Percentiles rank a stretch among this genome's conserved stretches.
These are phyloP conservation scores for Steccherinum ochraceum DNA, from an alignment of 768 basidiomycete genomes.

Conservation along the genomic window DNA sequence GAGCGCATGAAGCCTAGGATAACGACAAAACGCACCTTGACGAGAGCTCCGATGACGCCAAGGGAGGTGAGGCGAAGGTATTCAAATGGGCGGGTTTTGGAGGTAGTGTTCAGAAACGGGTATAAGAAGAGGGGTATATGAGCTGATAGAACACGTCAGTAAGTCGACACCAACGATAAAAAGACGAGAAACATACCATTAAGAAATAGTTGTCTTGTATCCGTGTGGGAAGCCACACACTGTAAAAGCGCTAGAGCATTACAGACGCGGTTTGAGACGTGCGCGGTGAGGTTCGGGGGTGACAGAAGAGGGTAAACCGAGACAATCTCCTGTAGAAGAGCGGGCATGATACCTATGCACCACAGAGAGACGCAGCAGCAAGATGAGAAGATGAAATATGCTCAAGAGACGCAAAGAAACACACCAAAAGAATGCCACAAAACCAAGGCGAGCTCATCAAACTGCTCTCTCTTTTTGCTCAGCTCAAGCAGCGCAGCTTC, in stretches of 20 bases:
- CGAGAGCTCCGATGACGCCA: conserved; percentile 98
- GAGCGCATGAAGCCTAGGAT: no score
- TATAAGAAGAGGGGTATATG: conserved; percentile 95
- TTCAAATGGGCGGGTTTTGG: conserved; percentile 99
- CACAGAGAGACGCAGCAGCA: neutral
- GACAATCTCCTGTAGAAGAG: conserved; percentile 94
- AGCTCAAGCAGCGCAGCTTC: conserved; percentile 91
- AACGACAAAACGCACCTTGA: conserved; percentile 59
- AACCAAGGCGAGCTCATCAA: conserved; percentile 95
- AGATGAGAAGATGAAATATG: neutral
- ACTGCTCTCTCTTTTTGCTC: conserved; percentile 98
- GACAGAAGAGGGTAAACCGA: conserved; percentile 95
- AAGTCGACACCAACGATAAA: neutral
- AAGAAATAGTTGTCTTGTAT: conserved; percentile 91
- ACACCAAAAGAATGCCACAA: conserved; percentile 98
- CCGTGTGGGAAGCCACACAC: conserved; percentile 96
- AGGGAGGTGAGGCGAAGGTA: conserved; percentile 98
- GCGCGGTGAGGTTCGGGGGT: conserved; percentile 93
- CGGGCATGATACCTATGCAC: conserved; percentile 87
- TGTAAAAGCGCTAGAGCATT: conserved; percentile 96
- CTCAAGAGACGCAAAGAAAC: conserved; percentile 12
- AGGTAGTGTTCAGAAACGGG: conserved; percentile 97
- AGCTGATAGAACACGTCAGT: conserved; percentile 37
- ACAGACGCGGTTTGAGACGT: conserved; percentile 97
- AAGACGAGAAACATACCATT: conserved; percentile 54